These are phyloP conservation scores for Erythrobasidium hasegawianum DNA, from an alignment of 1,284 basidiomycete species.

Conservation along the genomic window DNA sequence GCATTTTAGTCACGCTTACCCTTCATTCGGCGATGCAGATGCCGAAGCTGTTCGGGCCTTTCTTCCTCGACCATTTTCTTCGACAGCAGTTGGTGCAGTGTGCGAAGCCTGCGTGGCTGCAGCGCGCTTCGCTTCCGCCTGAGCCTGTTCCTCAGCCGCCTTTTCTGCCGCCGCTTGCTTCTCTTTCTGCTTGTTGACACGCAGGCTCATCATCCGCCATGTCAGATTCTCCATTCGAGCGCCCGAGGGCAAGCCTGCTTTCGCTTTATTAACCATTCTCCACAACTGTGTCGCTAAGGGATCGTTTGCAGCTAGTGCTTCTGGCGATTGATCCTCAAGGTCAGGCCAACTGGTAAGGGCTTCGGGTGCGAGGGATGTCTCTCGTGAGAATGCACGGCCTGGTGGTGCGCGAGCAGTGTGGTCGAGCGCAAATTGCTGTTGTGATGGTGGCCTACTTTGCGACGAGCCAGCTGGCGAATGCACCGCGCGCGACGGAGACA, in stretches of 20 bases:
- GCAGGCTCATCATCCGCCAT: slow-evolving; percentile 97
- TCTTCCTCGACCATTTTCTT: slow-evolving; percentile 53
- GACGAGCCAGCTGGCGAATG: background rate
- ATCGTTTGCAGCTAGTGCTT: slow-evolving; percentile 56
- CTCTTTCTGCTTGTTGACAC: slow-evolving; percentile 67
- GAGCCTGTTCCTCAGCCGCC: background rate
- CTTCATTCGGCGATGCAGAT: slow-evolving; percentile 49
- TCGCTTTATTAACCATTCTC: slow-evolving; percentile 90
- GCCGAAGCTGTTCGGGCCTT: slow-evolving; percentile 56
- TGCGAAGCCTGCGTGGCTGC: slow-evolving; percentile 3
- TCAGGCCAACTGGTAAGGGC: slow-evolving; percentile 3
- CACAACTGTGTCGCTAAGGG: slow-evolving; percentile 92
- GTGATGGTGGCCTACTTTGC: background rate
- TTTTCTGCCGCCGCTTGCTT: slow-evolving; percentile 35
- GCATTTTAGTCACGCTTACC: slow-evolving; percentile 59
- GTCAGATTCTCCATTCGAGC: slow-evolving; percentile 96
- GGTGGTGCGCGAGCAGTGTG: background rate
- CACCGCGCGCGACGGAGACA: background rate
- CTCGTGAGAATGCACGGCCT: background rate
- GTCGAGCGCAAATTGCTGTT: background rate
- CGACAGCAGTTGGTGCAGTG: slow-evolving; percentile 28
- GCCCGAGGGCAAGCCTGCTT: slow-evolving; percentile 79
- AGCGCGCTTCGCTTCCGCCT: background rate
- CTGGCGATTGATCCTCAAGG: slow-evolving; percentile 41
- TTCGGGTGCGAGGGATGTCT: background rate